Conservation (phyloP, 1,284 basidiomycete species). For the Fomitopsis betulina region DNA sequence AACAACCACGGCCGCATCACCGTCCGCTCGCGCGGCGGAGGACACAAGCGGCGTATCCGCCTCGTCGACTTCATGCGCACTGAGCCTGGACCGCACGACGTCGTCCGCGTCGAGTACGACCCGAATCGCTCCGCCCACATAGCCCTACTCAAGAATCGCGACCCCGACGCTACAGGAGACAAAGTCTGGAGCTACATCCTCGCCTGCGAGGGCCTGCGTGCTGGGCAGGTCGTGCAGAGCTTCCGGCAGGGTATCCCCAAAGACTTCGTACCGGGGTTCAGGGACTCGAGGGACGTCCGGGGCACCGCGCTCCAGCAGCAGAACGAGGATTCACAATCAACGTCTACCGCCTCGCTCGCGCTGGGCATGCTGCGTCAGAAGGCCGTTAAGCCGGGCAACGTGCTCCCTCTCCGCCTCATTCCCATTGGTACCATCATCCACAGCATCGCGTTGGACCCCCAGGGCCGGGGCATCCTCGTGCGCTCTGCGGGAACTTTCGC, state of each 20-base stretch:
- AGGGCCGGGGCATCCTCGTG: conserved; percentile 80
- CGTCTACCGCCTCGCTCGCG: conserved; percentile 62
- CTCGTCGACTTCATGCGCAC: conserved; percentile 83
- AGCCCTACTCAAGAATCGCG: conserved; percentile 72
- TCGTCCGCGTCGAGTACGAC: conserved; percentile 95
- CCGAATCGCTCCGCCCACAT: conserved; percentile 93
- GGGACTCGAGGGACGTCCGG: conserved; percentile 35
- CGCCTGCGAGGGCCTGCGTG: conserved; percentile 85
- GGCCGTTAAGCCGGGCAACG: conserved; percentile 90
- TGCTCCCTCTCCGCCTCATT: conserved; percentile 87
- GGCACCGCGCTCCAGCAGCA: conserved; percentile 44
- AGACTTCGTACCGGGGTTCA: conserved; percentile 67
- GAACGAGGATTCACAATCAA: conserved; percentile 24
- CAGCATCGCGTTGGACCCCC: conserved; percentile 74
- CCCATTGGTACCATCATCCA: conserved; percentile 92
- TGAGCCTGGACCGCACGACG: conserved; percentile 79
- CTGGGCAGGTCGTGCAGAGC: conserved; percentile 86
- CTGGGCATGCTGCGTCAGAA: conserved; percentile 84
- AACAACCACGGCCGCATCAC: conserved; percentile 85
- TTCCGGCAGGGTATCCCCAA: conserved; percentile 82
- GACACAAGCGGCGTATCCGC: conserved; percentile 85
- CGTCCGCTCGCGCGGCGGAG: conserved; percentile 88
- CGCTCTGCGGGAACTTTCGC: conserved; percentile 89
- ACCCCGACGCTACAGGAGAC: conserved; percentile 40
- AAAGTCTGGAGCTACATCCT: conserved; percentile 83